phyloP scores from a whole-genome alignment of 2,329 filamentous ascomycete species.

The Fusarium kyushuense region DNA sequence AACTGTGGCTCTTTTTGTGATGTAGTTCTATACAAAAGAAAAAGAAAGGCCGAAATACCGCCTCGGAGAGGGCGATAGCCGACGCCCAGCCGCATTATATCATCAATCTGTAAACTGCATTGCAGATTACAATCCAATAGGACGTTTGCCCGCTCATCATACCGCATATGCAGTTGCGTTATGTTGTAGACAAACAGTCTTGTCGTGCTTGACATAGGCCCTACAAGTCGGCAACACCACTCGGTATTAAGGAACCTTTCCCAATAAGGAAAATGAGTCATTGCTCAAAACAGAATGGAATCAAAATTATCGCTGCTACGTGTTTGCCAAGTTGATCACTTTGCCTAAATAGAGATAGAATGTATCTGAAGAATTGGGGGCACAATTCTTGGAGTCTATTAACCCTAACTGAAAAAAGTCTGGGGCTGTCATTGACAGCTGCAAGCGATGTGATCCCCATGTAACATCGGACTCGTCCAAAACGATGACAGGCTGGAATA shows the following conservation, averaged over 20 bases:
- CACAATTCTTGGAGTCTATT: not conserved
- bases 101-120: not conserved
- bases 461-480: not conserved
- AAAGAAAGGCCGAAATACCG: not conserved
- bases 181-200: not conserved
- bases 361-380: not conserved
- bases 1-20: not conserved
- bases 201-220: not conserved
- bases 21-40: not conserved
- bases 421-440: not conserved
- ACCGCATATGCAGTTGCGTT: not conserved
- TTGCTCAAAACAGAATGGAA: not conserved
- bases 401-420: not conserved
- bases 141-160: not conserved
- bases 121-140: not conserved
- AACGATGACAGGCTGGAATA: not conserved
- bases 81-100: not conserved
- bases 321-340: not conserved
- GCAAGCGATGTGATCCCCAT: not conserved
- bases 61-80: not conserved
- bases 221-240: not conserved
- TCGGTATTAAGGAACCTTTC: not conserved
- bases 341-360: not conserved
- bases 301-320: not conserved
- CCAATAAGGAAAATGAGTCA: not conserved